Percentiles rank a stretch among this genome's conserved stretches.
phyloP scores from a whole-genome alignment of 2,329 filamentous ascomycete species.

The Aureobasidium vineae region DNA sequence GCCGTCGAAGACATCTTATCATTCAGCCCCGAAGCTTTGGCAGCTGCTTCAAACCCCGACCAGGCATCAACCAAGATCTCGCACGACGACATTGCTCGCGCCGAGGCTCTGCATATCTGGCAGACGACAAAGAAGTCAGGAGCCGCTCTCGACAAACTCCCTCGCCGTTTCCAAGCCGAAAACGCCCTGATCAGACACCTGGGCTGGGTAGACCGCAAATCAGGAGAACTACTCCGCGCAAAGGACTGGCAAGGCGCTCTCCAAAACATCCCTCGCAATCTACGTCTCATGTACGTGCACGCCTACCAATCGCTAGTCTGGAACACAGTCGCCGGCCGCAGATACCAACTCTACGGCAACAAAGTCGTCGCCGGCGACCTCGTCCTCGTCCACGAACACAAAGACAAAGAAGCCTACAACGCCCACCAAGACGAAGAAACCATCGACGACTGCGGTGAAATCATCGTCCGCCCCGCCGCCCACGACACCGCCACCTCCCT shows the following conservation, averaged over 20 bases:
- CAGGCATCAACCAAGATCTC: constrained; percentile 52
- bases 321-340: constrained; percentile 80
- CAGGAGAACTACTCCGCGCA: constrained; percentile 49
- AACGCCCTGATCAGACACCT: constrained; percentile 75
- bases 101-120: constrained; percentile 75
- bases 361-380: constrained; percentile 82
- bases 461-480: constrained; percentile 60
- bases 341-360: constrained; percentile 72
- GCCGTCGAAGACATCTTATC: constrained; percentile 75
- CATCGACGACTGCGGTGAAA: constrained; percentile 62
- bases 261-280: constrained; percentile 72
- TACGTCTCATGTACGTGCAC: constrained; percentile 93
- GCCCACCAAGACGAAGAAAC: constrained; percentile 36
- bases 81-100: constrained; percentile 74
- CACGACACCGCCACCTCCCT: constrained; percentile 55
- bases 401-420: constrained; percentile 43
- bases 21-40: constrained; percentile 64
- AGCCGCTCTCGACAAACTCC: constrained; percentile 66
- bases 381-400: constrained; percentile 64
- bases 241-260: constrained; percentile 80
- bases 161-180: constrained; percentile 80
- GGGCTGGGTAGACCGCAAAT: constrained; percentile 45
- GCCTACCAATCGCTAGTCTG: constrained; percentile 94
- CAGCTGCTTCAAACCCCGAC: constrained; percentile 49
- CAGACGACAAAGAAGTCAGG: constrained; percentile 51